Base-by-base conservation (phyloP, 306 rosid species). In the Vicia villosa region DNA sequence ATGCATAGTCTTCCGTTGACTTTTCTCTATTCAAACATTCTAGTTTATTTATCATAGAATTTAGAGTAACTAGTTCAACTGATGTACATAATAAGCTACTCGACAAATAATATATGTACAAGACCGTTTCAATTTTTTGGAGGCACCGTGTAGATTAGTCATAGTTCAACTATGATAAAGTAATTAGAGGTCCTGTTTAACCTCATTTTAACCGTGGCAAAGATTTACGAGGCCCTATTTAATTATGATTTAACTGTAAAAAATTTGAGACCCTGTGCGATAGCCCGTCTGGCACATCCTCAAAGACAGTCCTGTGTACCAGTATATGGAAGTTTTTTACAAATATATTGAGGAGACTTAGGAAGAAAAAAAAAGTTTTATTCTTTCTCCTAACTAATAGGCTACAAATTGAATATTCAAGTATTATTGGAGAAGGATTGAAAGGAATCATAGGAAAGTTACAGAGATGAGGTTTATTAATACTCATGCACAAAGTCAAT, bases 1-100 rank as follows among this genome's bases (percentile, higher is more conserved):
- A 59, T 59, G 45, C 65, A 59, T 8, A 34, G 40, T 56, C 9
- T 34, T 16, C 15, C 66, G 4, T 36, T 60, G 66, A 60, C 47
- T 60, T 60, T 58, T 9, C 42, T 15, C 43, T 16, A 32, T 10
- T 32, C 64, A 58, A 58, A 32, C 24, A 7, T 54, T 54, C 32
- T 12, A 22, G 36, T 22, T 28, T 58, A 41, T 58, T 54, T 12
- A 24, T 69, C 1, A 21, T 30, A 69, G 37, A 21, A 54, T 12
- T 22, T 5, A 0, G 26, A 36, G 30, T 17, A 17, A 60, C 47
- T 36, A 2, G n/a, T 34, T 36, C 46, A 60, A 17, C 45, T 17
- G 24, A 12, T 21, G 59, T 21, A 12, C 34, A 22, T 52, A 52
- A 10, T 4, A 42, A 42, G 47, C 7, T 14, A 42, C 47, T 14